Base-by-base conservation (phyloP, 768 basidiomycete genomes). In the Kondoa subrosea region DNA sequence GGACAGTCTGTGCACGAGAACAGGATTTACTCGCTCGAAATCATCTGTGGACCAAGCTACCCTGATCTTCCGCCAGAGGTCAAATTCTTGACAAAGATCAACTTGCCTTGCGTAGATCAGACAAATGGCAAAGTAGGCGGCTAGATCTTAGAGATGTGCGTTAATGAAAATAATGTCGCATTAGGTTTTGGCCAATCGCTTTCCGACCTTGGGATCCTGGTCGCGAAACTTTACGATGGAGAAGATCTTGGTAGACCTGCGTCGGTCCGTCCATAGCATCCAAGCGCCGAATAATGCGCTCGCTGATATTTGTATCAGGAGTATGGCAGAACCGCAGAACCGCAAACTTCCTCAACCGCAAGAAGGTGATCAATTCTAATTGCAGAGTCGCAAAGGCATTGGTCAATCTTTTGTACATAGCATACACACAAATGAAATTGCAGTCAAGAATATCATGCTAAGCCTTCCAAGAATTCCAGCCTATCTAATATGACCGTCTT, bases 1-100 rank as follows among this genome's bases (percentile, higher is more conserved):
- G 8, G 8, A 31, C 73, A 93, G 89, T 93, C 91, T 27, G 90
- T 93, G 2, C 91, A 96, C 78, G 93, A 99, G 83, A 99, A 97
- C 80, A 84, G 95, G 66, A 99, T 97, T 79, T 99, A 96, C 83
- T 87, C 85, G 64, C 83, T 99, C 74, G 88, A 87, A 80, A 92
- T 99, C 76, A 80, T 81, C 74, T 97, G 93, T 74, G 88, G 84
- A 63, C 79, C 83, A 1, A 66, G 75, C 1, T 91, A 91, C 77
- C 88, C 89, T 31, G 89, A 93, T 61, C 66, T 67, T 0, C 88
- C 87, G 2, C 93, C 93, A 17, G 77, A 80, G 21, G 84, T 97
- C 67, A 85, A 87, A 70, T 97, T 97, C 79, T 74, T 87, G 70
- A 92, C 88, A 40, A 82, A 85, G 68, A 89, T 99, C 70, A 95